Evolutionary conservation across 2,329 filamentous ascomycete genomes (phyloP).

Genomic region (Talaromyces funiculosus): DNA sequence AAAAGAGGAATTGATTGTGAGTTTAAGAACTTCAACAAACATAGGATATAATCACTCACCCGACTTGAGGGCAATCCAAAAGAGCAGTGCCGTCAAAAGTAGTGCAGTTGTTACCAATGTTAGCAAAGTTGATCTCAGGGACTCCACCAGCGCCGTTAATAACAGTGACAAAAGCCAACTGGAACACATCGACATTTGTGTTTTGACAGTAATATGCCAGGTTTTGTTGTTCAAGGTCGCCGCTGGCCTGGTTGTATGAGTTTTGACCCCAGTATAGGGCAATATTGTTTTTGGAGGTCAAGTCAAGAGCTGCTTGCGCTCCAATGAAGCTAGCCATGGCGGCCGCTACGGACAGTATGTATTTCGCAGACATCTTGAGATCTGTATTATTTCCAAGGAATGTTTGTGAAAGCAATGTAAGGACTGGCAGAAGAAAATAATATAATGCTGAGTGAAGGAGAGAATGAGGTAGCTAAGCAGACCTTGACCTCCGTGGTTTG

Average conservation of each 20-base stretch:
- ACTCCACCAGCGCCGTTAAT: conserved; percentile 47
- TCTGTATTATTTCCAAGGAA: neutral
- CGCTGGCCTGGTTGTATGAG: conserved; percentile 47
- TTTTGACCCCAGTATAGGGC: conserved; percentile 68
- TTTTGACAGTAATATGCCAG: conserved; percentile 55
- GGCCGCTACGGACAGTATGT: conserved; percentile 8
- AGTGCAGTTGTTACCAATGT: conserved; percentile 57
- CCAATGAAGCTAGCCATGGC: conserved; percentile 26
- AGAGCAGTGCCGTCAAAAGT: conserved; percentile 54
- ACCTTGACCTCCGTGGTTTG: neutral
- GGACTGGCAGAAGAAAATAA: neutral
- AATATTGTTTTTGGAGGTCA: conserved; percentile 49
- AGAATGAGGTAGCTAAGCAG: neutral
- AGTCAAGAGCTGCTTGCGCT: conserved; percentile 39
- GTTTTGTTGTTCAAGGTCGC: conserved; percentile 47
- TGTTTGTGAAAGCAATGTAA: neutral
- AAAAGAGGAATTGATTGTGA: conserved; percentile 16
- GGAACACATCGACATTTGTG: conserved; percentile 22
- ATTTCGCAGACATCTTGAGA: conserved; percentile 9
- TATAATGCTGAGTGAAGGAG: conserved; percentile 1
- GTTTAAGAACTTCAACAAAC: neutral
- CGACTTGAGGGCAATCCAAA: conserved; percentile 59
- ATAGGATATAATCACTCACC: conserved; percentile 40
- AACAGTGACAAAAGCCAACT: conserved; percentile 1
- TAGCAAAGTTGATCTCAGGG: conserved; percentile 59